Evolutionary conservation across 2,329 filamentous ascomycete species (phyloP), one percentile per base, ranked within the genome.

Genomic region (Orbilia quercus): DNA sequence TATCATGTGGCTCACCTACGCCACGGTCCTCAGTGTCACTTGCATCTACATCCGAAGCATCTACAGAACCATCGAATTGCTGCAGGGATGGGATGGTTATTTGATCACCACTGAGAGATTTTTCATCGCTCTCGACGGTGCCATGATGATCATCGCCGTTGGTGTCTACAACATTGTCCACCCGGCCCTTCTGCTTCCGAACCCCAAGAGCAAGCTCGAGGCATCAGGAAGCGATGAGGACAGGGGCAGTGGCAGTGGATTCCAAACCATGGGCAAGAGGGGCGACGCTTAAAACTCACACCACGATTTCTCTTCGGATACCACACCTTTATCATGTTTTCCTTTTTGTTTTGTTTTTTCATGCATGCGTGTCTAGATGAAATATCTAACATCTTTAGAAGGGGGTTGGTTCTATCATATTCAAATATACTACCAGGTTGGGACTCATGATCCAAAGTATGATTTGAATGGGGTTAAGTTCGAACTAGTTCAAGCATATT

Each of bases 51-150:
- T 82, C 11, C 80, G 84, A 48, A 83, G 81, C 66, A 82, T 85
- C 38, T 85, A 85, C 75, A 82, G 84, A 55, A 83, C 83, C 0
- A 80, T 85, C 42, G 84, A 85, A 76, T 78, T 85, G 58, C 78
- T 81, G 16, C 79, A 85, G 76, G 84, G 84, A 0, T 85, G 84
- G 84, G 66, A 75, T 4, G 84, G 84, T 0, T 83, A 82, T 45
- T 77, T 85, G 51, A 85, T 85, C 62, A 83, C 82, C n/a, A 82
- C 82, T 3, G 81, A 85, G 76, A 77, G 77, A 7, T 85, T 82
- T 66, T 85, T 85, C 69, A 81, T 85, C 69, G 83, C 80, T 3
- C 79, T 85, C 1, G 84, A 85, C 73, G 84, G 82, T 1, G 80
- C 80, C 1, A 81, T 84, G 77, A 85, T 85, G 82, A 79, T 82